Evolutionary conservation across 345 rosid species (phyloP).

Genomic region (thale cress (Arabidopsis thaliana)): DNA sequence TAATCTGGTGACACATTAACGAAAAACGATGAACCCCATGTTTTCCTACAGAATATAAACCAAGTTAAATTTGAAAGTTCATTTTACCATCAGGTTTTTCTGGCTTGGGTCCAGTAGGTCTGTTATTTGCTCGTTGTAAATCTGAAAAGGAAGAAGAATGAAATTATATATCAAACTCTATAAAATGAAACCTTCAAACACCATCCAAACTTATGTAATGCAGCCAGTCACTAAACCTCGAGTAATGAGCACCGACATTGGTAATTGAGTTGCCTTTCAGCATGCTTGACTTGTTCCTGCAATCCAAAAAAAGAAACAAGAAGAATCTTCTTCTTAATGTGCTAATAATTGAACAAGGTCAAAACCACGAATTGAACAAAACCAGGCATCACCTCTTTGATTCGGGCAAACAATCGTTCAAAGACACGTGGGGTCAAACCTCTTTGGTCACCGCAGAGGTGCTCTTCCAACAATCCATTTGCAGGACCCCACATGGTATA

Average conservation of each 20-base stretch:
- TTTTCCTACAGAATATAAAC: not conserved
- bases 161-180: too few relatives aligned
- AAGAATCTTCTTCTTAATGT: not conserved
- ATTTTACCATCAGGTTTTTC: not conserved
- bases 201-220: not conserved
- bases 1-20: not conserved
- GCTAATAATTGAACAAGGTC: not conserved
- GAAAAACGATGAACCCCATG: not conserved
- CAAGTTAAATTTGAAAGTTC: not conserved
- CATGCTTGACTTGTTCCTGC: not conserved
- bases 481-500: conserved; percentile 98
- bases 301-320: not conserved
- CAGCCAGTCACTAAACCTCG: not conserved
- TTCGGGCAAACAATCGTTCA: conserved; percentile 29
- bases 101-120: not conserved
- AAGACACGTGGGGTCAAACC: conserved; percentile 91
- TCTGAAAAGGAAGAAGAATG: not conserved
- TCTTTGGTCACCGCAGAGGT: conserved; percentile 62
- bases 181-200: too few relatives aligned
- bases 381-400: not conserved
- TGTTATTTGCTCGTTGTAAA: not conserved
- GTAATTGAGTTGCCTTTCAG: not conserved
- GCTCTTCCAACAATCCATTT: conserved; percentile 68
- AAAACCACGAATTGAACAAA: not conserved
- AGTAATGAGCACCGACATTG: not conserved